Evolutionary conservation across 2,329 filamentous ascomycete genomes (phyloP), one percentile per base, ranked within the genome.

Genomic region (Pseudocercospora eumusae): DNA sequence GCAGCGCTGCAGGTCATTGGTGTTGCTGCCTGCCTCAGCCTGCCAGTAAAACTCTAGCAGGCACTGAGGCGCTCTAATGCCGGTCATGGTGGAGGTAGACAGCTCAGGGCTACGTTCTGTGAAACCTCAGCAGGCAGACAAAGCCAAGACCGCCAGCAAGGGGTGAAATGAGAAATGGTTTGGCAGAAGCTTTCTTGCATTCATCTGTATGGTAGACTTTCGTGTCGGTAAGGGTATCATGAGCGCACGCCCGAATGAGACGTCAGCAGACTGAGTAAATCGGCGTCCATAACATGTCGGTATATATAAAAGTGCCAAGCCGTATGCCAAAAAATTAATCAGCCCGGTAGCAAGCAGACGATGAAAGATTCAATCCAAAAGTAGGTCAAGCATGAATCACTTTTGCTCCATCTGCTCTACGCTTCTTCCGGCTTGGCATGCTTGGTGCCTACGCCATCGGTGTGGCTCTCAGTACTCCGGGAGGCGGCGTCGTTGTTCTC

Each of bases 401-500:
- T 40, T 44, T 56, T 56, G 40, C 21, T 61, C 59, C 8, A 13
- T 27, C 56, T 8, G 45, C 59, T 54, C 44, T 61, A 60, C 2
- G 55, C 56, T 56, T 62, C 59, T 11, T 40, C 59, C 11, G 45
- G 45, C 44, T 52, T 42, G 28, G 33, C 63, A 5, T 40, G 59
- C 55, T 59, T 62, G 18, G 72, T 74, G 56, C 73, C 73, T 13
- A 74, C 73, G 57, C 73, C 73, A 53, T 74, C 71, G 44, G 64
- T 71, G 56, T 69, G 68, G 59, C 64, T 66, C 49, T 70, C 69
- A n/a, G 42, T 66, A 70, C 66, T 74, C 67, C 68, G 64, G 63
- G 69, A 67, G 44, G 65, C 62, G 25, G 61, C 59, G 45, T 69
- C 65, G 60, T 69, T 70, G 59, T 70, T 68, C n/a, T 58, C 52